A percentile compares a stretch with the other conserved stretches of the same genome.
phyloP scores from a whole-genome alignment of 2,329 filamentous ascomycete genomes.

The Fusarium sp. region DNA sequence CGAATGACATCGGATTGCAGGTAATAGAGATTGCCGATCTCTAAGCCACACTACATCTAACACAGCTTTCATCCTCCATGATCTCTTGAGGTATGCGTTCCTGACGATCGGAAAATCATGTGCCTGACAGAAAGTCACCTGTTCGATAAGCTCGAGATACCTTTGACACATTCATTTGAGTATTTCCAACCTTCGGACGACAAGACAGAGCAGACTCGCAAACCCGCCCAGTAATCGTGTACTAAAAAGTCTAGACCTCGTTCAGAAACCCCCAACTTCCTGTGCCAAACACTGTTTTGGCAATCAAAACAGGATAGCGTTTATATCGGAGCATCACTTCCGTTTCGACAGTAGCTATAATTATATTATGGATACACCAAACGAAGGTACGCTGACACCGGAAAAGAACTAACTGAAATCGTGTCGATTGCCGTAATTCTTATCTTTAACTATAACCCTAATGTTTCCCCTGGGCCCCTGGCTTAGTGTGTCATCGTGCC shows the following conservation, averaged over 20 bases:
- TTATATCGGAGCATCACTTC: neutral
- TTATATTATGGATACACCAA: neutral
- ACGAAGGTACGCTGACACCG: neutral
- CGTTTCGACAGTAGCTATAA: neutral
- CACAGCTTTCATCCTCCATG: accelerated
- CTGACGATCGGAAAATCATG: neutral
- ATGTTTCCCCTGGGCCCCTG: neutral
- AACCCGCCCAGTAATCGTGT: accelerated
- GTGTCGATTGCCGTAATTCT: neutral
- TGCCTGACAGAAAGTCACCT: accelerated
- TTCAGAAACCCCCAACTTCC: neutral
- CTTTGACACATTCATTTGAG: neutral
- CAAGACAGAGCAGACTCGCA: neutral
- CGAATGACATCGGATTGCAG: neutral
- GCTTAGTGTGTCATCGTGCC: neutral
- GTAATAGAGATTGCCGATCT: neutral
- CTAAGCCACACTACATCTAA: neutral
- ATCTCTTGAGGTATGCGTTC: neutral
- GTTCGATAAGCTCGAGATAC: neutral
- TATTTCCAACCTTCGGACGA: neutral
- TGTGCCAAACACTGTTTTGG: neutral
- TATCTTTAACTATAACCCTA: neutral
- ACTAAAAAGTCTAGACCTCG: neutral
- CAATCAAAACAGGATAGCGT: neutral
- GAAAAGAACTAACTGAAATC: neutral